phyloP scores from a whole-genome alignment of 192 early-diverging fungal genomes.

The Coemansia sp. region DNA sequence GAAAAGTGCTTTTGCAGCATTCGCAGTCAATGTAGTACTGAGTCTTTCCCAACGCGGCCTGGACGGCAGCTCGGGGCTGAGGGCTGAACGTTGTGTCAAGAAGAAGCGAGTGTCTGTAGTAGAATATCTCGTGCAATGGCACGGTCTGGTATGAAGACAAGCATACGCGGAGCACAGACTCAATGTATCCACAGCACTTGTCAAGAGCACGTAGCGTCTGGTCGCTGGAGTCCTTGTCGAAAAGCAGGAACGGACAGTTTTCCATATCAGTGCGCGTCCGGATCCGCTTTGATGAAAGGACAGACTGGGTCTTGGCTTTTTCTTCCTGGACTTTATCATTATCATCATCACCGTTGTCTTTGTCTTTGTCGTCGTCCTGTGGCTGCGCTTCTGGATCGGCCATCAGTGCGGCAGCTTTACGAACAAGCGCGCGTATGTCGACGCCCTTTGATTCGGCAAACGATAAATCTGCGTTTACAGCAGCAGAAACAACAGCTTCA shows the following conservation, averaged over 20 bases:
- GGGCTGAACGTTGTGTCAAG: constrained; percentile 81
- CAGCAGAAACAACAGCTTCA: not conserved
- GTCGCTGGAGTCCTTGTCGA: constrained; percentile 45
- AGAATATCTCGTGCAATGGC: constrained; percentile 78
- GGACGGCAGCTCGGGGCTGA: constrained; percentile 79
- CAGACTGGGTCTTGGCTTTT: not conserved
- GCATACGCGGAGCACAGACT: constrained; percentile 25
- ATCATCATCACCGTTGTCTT: constrained; percentile 2
- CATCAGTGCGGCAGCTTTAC: constrained; percentile 14
- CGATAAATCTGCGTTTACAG: constrained; percentile 17
- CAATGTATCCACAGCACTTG: constrained; percentile 31
- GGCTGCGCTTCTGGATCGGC: constrained; percentile 8
- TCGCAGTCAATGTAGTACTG: constrained; percentile 77
- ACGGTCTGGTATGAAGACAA: constrained; percentile 61
- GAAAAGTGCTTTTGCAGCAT: constrained; percentile 61
- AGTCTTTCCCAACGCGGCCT: constrained; percentile 78
- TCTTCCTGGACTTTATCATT: too few relatives aligned
- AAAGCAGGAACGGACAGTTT: constrained; percentile 43
- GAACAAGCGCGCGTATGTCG: constrained; percentile 19
- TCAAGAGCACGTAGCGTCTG: constrained; percentile 35
- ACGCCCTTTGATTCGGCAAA: constrained; percentile 14
- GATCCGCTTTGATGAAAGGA: constrained; percentile 15
- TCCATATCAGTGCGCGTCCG: constrained; percentile 52
- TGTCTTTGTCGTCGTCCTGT: constrained; percentile 3
- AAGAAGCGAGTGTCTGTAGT: constrained; percentile 69